A percentile compares a stretch with the other conserved stretches of the same genome.
Conservation (phyloP, 2,329 filamentous ascomycete genomes). For the Rhynchosporium graminicola region DNA sequence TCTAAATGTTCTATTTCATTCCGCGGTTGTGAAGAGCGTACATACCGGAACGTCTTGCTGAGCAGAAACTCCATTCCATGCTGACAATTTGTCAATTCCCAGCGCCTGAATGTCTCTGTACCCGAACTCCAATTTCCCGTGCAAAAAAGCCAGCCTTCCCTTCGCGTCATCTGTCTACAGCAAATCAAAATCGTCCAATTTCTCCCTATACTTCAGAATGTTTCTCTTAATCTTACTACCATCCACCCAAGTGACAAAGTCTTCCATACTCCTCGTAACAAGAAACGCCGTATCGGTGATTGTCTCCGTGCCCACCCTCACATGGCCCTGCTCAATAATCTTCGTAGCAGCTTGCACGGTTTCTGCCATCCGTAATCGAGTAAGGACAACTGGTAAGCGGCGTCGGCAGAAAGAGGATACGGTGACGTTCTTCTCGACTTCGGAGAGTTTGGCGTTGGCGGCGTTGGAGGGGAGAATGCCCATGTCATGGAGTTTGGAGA, state of each 20-base stretch:
- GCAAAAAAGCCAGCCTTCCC: not conserved
- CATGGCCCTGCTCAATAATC: slow-evolving; percentile 92
- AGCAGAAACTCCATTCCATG: not conserved
- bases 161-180: slow-evolving; percentile 51
- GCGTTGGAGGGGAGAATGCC: slow-evolving; percentile 73
- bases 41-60: not conserved
- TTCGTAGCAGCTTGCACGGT: slow-evolving; percentile 81
- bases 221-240: slow-evolving; percentile 97
- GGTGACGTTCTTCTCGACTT: slow-evolving; percentile 84
- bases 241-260: slow-evolving; percentile 95
- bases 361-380: slow-evolving; percentile 86
- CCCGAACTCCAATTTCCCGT: slow-evolving; percentile 11
- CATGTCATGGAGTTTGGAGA: slow-evolving; percentile 93
- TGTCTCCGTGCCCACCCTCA: slow-evolving; percentile 86
- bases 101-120: too few species aligned
- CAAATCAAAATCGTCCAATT: slow-evolving; percentile 94
- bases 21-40: not conserved
- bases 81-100: not conserved
- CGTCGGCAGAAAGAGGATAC: slow-evolving; percentile 86
- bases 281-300: slow-evolving; percentile 88
- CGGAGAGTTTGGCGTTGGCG: slow-evolving; percentile 69
- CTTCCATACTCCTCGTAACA: slow-evolving; percentile 87
- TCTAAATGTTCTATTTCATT: not conserved
- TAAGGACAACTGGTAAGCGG: slow-evolving; percentile 87
- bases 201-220: slow-evolving; percentile 92